Evolutionary conservation across 2,329 filamentous ascomycete genomes (phyloP).

Genomic region (Chrysoporthe deuterocubensis): DNA sequence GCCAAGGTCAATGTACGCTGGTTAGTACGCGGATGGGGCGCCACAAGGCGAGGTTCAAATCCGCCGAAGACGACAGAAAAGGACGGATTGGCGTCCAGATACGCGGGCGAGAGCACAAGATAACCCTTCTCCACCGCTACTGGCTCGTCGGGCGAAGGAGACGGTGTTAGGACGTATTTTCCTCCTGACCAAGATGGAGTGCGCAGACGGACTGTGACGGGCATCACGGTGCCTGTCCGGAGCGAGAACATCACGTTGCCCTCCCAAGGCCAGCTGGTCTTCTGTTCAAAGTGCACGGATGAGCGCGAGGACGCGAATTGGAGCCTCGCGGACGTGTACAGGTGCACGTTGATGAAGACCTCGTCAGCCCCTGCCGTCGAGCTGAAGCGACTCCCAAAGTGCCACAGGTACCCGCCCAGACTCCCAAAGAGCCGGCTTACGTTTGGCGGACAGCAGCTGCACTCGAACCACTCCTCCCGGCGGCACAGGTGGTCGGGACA

Average conservation of each 20-base stretch:
- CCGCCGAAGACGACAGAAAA: constrained; percentile 51
- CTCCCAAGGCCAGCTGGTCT: constrained; percentile 61
- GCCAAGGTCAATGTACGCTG: constrained; percentile 58
- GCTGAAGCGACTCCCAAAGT: constrained; percentile 39
- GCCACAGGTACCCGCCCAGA: constrained; percentile 62
- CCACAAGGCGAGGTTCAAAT: constrained; percentile 52
- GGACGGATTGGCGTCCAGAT: constrained; percentile 41
- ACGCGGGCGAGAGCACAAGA: constrained; percentile 48
- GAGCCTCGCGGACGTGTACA: constrained; percentile 57
- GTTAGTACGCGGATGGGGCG: constrained; percentile 60
- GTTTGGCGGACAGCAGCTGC: constrained; percentile 65
- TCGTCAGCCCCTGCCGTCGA: constrained; percentile 29
- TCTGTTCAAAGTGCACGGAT: constrained; percentile 49
- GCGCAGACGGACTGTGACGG: constrained; percentile 51
- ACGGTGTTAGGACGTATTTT: constrained; percentile 41
- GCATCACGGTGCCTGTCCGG: constrained; percentile 36
- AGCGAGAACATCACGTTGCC: constrained; percentile 54
- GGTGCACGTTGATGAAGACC: constrained; percentile 55
- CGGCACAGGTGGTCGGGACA: constrained; percentile 53
- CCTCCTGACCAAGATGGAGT: constrained; percentile 57
- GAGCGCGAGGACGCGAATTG: constrained; percentile 40
- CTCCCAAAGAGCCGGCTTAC: constrained; percentile 59
- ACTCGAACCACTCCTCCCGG: constrained; percentile 61
- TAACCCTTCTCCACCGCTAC: constrained; percentile 51
- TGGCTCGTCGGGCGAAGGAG: constrained; percentile 31